A percentile compares a stretch with the other conserved stretches of the same genome.
Evolutionary conservation across 768 basidiomycete species (phyloP).

Genomic region (Exidia glandulosa): DNA sequence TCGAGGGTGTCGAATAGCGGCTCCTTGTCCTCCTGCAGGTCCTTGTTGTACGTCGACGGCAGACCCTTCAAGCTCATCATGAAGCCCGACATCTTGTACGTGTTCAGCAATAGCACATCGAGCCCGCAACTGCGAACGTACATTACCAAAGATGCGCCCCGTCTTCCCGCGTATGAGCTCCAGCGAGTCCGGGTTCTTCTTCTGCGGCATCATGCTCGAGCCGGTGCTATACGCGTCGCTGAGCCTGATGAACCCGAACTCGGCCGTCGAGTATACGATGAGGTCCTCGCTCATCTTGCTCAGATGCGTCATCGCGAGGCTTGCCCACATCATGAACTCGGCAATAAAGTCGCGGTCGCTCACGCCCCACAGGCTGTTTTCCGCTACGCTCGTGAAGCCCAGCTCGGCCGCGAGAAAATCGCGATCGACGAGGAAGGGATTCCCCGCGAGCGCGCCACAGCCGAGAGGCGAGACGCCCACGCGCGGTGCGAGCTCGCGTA

Average conservation of each 20-base stretch:
- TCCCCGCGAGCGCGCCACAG: slow-evolving; percentile 90
- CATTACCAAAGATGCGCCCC: slow-evolving; percentile 89
- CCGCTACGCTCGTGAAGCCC: slow-evolving; percentile 76
- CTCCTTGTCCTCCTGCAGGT: slow-evolving; percentile 97
- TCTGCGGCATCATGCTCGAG: slow-evolving; percentile 99
- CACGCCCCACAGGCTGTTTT: slow-evolving; percentile 96
- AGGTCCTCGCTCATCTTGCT: slow-evolving; percentile 93
- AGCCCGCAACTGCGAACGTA: slow-evolving; percentile 22
- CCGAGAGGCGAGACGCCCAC: slow-evolving; percentile 91
- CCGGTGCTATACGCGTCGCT: slow-evolving; percentile 99
- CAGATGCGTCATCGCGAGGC: slow-evolving; percentile 84
- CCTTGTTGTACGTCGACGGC: slow-evolving; percentile 99
- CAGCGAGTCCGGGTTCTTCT: slow-evolving; percentile 96
- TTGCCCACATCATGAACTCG: slow-evolving; percentile 96
- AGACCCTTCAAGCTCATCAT: slow-evolving; percentile 95
- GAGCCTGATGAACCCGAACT: slow-evolving; percentile 93
- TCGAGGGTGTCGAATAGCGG: slow-evolving; percentile 91
- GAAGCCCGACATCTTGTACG: slow-evolving; percentile 85
- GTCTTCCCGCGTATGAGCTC: slow-evolving; percentile 93
- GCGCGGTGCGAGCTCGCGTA: slow-evolving; percentile 74
- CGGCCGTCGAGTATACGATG: slow-evolving; percentile 92
- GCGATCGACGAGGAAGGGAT: slow-evolving; percentile 89
- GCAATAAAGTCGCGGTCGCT: slow-evolving; percentile 95
- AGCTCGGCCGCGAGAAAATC: slow-evolving; percentile 87
- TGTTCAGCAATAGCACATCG: slow-evolving; percentile 2